Conservation (phyloP, 805 yeast genomes). For the Metschnikowia arizonensis region DNA sequence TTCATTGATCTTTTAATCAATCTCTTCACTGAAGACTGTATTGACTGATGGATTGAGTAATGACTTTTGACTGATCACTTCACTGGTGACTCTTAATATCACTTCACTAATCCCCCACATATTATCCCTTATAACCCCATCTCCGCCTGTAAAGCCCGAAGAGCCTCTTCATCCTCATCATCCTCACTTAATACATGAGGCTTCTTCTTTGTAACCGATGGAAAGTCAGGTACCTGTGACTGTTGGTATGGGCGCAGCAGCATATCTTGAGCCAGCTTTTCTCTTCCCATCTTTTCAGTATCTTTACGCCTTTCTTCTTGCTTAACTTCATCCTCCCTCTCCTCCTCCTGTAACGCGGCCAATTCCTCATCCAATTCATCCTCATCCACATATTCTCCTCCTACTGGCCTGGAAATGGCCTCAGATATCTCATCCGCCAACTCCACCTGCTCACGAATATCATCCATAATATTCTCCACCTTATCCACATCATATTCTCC, state of each 20-base stretch:
- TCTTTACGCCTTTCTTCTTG: too few relatives aligned
- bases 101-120: too few relatives aligned
- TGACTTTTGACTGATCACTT: too few relatives aligned
- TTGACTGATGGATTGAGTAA: too few relatives aligned
- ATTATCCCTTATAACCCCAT: conserved; percentile 75
- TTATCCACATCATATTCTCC: conserved; percentile 93
- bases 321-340: conserved; percentile 44
- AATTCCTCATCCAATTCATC: conserved; percentile 95
- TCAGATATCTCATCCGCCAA: conserved; percentile 92
- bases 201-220: conserved; percentile 37
- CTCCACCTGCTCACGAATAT: conserved; percentile 94
- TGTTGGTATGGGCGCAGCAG: conserved; percentile 10
- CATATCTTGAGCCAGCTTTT: conserved; percentile 20
- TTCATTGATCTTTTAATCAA: too few relatives aligned
- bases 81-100: too few relatives aligned
- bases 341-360: conserved; percentile 82
- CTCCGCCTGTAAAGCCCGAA: conserved; percentile 77
- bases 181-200: conserved; percentile 45
- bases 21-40: too few relatives aligned
- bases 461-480: conserved; percentile 97
- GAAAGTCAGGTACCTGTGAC: conserved; percentile 42
- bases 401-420: conserved; percentile 92
- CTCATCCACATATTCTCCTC: conserved; percentile 75
- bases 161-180: conserved; percentile 81
- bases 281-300: too few relatives aligned